These are phyloP conservation scores for Pachysandra terminalis DNA, from an alignment of 164 flowering plant genomes.

Conservation along the genomic window DNA sequence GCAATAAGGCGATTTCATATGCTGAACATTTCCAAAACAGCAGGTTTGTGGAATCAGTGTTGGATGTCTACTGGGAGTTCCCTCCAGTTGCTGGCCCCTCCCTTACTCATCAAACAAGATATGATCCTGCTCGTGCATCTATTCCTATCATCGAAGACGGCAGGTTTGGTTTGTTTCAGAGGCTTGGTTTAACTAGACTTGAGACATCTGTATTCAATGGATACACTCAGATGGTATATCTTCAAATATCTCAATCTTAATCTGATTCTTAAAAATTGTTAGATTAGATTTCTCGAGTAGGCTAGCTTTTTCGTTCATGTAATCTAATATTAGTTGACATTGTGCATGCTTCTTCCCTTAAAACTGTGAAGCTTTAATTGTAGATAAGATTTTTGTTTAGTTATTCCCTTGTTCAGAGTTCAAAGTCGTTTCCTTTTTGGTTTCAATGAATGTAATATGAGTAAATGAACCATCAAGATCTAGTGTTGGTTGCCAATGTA, in stretches of 20 bases:
- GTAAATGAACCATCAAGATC: too few relatives aligned
- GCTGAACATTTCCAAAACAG: conserved; percentile 58
- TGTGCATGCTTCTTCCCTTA: too few relatives aligned
- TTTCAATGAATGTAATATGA: too few relatives aligned
- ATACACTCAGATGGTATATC: conserved; percentile 74
- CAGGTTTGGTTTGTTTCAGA: conserved; percentile 51
- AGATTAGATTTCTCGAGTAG: too few relatives aligned
- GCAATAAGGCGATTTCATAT: conserved; percentile 43
- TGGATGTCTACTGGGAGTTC: conserved; percentile 75
- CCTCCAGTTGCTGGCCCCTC: conserved; percentile 84
- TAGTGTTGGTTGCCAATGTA: too few relatives aligned
- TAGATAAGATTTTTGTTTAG: too few relatives aligned
- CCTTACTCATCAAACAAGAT: conserved; percentile 71
- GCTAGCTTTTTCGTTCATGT: too few relatives aligned
- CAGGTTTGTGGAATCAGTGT: conserved; percentile 58
- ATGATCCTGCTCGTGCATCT: conserved; percentile 63
- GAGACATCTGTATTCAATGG: conserved; percentile 71
- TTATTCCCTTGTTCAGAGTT: too few relatives aligned
- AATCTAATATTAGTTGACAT: too few relatives aligned
- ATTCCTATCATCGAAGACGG: conserved; percentile 71
- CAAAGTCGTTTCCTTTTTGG: too few relatives aligned
- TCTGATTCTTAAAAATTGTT: too few relatives aligned
- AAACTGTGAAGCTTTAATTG: too few relatives aligned
- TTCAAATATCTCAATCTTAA: conserved; percentile 44
- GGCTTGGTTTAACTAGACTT: conserved; percentile 50